Evolutionary conservation across 106 monocot genomes (phyloP).

Genomic region (Apostasia ramifera): DNA sequence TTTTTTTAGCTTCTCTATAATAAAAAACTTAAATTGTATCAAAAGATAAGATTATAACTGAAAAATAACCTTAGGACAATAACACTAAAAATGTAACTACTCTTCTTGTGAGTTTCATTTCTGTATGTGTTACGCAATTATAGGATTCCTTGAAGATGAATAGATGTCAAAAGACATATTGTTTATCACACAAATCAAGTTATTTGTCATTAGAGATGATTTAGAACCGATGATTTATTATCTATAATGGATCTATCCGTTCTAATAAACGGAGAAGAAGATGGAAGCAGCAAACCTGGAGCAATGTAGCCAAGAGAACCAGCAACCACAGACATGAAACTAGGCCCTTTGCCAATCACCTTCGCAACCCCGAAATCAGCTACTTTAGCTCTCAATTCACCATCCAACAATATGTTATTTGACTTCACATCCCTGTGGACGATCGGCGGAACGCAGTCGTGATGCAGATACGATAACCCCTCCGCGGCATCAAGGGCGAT

Average conservation of each 20-base stretch:
- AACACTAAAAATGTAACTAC: too few species aligned
- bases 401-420: constrained; percentile 54
- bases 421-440: constrained; percentile 62
- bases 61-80: too few species aligned
- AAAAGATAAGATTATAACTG: too few species aligned
- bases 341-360: constrained; percentile 28
- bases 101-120: too few species aligned
- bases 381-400: constrained; percentile 36
- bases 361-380: constrained; percentile 68
- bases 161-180: too few species aligned
- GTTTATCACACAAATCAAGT: too few species aligned
- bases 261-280: background rate
- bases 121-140: too few species aligned
- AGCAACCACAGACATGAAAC: constrained; percentile 50
- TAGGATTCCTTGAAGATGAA: too few species aligned
- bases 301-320: constrained; percentile 68
- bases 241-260: background rate
- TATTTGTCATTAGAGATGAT: too few species aligned
- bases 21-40: too few species aligned
- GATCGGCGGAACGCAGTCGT: constrained; percentile 49
- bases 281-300: constrained; percentile 31
- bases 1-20: too few species aligned
- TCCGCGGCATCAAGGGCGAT: constrained; percentile 45
- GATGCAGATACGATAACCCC: constrained; percentile 51
- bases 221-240: too few species aligned